Percentiles rank a stretch among this genome's conserved stretches.
These are phyloP conservation scores for Ogataea nakhonphanomensis DNA, from an alignment of 805 yeast genomes.

Conservation along the genomic window DNA sequence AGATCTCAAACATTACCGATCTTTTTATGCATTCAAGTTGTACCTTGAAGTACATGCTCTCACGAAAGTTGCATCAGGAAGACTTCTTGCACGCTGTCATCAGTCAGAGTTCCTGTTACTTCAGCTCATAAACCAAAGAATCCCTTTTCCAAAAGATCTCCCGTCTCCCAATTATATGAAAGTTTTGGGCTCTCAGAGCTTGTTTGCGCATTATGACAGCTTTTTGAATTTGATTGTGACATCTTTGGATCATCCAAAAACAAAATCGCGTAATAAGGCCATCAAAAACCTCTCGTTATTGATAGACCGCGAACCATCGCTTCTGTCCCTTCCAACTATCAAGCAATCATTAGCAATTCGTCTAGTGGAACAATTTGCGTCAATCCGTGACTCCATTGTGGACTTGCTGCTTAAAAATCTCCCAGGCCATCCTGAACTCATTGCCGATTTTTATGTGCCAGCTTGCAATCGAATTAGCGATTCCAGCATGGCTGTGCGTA, in stretches of 20 bases:
- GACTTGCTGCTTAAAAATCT: constrained; percentile 58
- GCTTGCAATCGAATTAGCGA: constrained; percentile 52
- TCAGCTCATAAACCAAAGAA: constrained; percentile 7
- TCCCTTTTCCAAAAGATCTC: background rate
- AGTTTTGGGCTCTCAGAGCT: constrained; percentile 31
- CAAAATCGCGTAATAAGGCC: constrained; percentile 59
- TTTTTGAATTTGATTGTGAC: constrained; percentile 49
- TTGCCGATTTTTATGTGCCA: constrained; percentile 46
- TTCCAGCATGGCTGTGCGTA: constrained; percentile 61
- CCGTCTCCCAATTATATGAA: constrained; percentile 2
- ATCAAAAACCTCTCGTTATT: constrained; percentile 58
- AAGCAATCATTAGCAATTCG: constrained; percentile 49
- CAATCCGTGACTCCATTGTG: constrained; percentile 72
- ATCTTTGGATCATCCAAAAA: constrained; percentile 46
- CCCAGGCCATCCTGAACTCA: constrained; percentile 39
- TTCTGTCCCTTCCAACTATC: constrained; percentile 49
- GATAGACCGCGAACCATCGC: constrained; percentile 47
- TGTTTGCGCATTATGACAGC: constrained; percentile 44
- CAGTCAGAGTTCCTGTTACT: constrained; percentile 3
- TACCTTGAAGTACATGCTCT: constrained; percentile 5
- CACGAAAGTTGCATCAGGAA: constrained; percentile 3
- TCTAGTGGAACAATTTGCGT: constrained; percentile 59
- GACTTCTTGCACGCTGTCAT: constrained; percentile 1
- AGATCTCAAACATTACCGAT: constrained; percentile 5
- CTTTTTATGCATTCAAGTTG: constrained; percentile 12